phyloP scores from a whole-genome alignment of 1,284 basidiomycete genomes.

The Apiotrichum sp. region DNA sequence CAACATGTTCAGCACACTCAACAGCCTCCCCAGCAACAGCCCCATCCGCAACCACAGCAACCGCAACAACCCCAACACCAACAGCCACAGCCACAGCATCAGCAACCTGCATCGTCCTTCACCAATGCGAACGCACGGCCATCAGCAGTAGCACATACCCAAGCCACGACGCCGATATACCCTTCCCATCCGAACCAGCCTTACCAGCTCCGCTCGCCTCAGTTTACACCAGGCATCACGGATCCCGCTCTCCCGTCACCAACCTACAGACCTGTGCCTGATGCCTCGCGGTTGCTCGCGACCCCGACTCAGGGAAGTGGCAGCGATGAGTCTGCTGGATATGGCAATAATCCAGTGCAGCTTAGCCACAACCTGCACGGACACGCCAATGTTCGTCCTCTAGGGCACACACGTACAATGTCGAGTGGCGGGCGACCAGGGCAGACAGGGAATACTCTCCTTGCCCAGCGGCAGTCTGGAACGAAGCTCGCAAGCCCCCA shows the following conservation, averaged over 20 bases:
- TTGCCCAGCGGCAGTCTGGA: background rate
- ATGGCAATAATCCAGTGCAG: background rate
- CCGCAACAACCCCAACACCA: constrained; percentile 6
- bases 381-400: background rate
- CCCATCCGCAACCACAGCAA: background rate
- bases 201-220: constrained; percentile 5
- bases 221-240: constrained; percentile 7
- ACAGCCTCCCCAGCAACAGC: background rate
- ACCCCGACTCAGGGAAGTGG: background rate
- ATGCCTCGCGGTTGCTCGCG: constrained; percentile 1
- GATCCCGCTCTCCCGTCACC: constrained; percentile 13
- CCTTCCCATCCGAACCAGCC: background rate
- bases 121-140: background rate
- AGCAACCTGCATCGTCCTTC: constrained; percentile 1
- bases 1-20: constrained; percentile 8
- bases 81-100: constrained; percentile 6
- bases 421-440: background rate
- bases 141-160: background rate
- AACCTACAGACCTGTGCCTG: constrained; percentile 6
- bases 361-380: background rate
- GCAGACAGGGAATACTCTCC: background rate
- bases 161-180: background rate
- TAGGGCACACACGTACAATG: background rate
- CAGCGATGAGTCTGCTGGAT: background rate
- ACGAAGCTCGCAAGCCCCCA: background rate